Conservation (phyloP, 768 basidiomycete species). For the Hemileccinum rubropunctum region DNA sequence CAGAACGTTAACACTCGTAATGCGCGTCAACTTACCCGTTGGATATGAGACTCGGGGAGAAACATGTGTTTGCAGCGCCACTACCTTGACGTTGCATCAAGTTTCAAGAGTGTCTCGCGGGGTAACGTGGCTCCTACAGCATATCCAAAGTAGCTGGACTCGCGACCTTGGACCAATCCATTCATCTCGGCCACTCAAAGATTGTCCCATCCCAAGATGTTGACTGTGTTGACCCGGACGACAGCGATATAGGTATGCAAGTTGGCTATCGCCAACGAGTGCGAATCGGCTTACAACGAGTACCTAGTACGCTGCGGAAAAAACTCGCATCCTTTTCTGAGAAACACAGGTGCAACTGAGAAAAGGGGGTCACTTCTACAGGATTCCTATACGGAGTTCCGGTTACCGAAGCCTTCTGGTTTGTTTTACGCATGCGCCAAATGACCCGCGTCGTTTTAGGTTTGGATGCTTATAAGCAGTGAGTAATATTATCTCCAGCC, state of each 20-base stretch:
- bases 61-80: constrained; percentile 4
- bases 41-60: background rate
- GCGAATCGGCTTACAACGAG: background rate
- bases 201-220: too few relatives aligned
- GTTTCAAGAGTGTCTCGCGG: constrained; percentile 3
- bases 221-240: too few relatives aligned
- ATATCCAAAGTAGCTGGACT: too few relatives aligned
- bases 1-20: constrained; percentile 3
- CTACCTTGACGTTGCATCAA: constrained; percentile 10
- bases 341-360: background rate
- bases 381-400: background rate
- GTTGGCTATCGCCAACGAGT: background rate
- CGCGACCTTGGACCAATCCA: too few relatives aligned
- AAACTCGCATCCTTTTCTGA: too few relatives aligned
- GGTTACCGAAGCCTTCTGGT: constrained; percentile 1
- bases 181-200: too few relatives aligned
- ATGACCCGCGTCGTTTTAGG: background rate
- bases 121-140: too few relatives aligned
- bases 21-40: background rate
- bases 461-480: background rate
- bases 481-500: constrained; percentile 1
- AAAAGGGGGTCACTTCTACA: background rate
- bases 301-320: background rate
- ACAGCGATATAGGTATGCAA: background rate
- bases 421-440: background rate